Evolutionary conservation across 2,329 filamentous ascomycete species (phyloP), one percentile per base, ranked within the genome.

Genomic region (Cadophora sp.): DNA sequence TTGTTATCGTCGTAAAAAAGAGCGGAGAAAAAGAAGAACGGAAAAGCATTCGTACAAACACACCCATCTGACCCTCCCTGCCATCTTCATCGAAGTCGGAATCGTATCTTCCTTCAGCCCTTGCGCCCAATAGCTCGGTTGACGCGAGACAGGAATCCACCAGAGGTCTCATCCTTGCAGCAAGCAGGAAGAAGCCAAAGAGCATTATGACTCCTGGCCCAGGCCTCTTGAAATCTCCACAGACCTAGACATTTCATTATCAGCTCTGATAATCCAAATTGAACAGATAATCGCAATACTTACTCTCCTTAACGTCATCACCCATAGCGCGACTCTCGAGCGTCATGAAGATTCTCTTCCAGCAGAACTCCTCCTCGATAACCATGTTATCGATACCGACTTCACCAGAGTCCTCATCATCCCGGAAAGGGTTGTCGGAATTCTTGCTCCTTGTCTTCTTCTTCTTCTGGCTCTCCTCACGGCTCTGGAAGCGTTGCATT

Each of bases 241-340:
- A 58, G 24, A 48, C 56, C 31, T 43, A 43, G 40, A 2, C 12
- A 26, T 4, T n/a, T 14, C 34, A 60, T 24, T 12, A 40, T 40
- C 56, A 60, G 24, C 7, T 40, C 31, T 26, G 31, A 43, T 27
- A 19, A n/a, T 31, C 16, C 3, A n/a, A 31, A 6, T 4, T 14
- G 16, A 2, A 27, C 40, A 16, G 40, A 43, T 5, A 34, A 34
- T 16, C 6, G 37, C 7, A 9, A 5, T n/a, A 55, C 51, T 31
- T 55, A 37, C 86, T 84, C 5, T 77, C 73, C n/a, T 78, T 80
- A 0, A 87, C 85, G 60, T 84, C 83, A 1, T 73, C 73, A 0
- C 83, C 87, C 9, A 75, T 73, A 68, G 86, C 89, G 16, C 83
- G 75, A 0, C 77, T 74, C 50, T 84, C 81, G 0, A 89, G 80